Conservation (phyloP, 768 basidiomycete species). For the Boletus fagicola region DNA sequence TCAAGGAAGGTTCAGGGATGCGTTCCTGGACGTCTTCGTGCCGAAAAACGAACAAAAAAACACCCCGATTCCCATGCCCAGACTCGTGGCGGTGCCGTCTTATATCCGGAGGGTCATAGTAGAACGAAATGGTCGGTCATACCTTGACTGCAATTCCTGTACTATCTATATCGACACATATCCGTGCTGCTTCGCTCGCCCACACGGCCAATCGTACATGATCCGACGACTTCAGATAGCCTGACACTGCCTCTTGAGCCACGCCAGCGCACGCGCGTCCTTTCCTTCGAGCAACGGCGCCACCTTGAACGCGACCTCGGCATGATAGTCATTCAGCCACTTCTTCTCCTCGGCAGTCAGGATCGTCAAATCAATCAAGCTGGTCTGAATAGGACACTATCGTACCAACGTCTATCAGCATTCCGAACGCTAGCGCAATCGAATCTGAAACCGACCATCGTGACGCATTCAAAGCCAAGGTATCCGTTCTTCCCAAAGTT, state of each 20-base stretch:
- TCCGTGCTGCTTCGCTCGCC: neutral
- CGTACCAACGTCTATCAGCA: neutral
- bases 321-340: slow-evolving; percentile 88
- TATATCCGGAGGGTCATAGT: neutral
- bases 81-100: neutral
- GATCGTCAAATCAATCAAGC: slow-evolving; percentile 64
- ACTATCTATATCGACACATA: neutral
- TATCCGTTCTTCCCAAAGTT: slow-evolving; percentile 81
- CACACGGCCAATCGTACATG: neutral
- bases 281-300: slow-evolving; percentile 50
- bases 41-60: neutral
- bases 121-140: neutral
- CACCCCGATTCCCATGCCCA: neutral
- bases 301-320: slow-evolving; percentile 56
- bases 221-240: slow-evolving; percentile 3
- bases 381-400: slow-evolving; percentile 83
- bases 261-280: slow-evolving; percentile 31
- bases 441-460: slow-evolving; percentile 58
- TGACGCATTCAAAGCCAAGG: slow-evolving; percentile 82
- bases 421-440: neutral
- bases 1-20: neutral
- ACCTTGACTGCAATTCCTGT: neutral
- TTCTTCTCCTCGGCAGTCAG: slow-evolving; percentile 63
- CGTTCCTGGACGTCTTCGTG: neutral
- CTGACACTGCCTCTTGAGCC: slow-evolving; percentile 23